phyloP scores from a whole-genome alignment of 2,329 filamentous ascomycete species.

The Arthrobotrys sphaeroides region DNA sequence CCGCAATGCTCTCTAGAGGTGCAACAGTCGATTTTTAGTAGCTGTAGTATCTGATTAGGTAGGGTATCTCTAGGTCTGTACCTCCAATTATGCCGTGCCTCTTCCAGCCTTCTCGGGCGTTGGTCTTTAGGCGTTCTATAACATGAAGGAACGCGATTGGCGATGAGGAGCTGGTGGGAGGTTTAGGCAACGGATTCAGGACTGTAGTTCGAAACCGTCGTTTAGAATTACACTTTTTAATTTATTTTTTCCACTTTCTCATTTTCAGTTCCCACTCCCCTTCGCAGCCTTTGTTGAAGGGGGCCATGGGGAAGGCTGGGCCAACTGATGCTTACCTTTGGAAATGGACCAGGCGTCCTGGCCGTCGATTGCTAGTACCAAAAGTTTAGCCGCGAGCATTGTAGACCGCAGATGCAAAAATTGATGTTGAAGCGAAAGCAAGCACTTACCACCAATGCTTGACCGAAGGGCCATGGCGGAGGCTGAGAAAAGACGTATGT shows the following conservation, averaged over 20 bases:
- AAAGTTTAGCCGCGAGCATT: conserved; percentile 15
- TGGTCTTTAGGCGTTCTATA: conserved; percentile 92
- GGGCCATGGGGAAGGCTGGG: neutral
- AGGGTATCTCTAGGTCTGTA: conserved; percentile 13
- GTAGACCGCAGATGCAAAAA: neutral
- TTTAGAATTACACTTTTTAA: neutral
- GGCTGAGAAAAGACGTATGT: conserved; percentile 2
- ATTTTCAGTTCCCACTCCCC: too few species aligned
- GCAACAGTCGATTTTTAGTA: neutral
- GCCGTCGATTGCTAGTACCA: conserved; percentile 17
- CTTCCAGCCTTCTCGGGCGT: conserved; percentile 94
- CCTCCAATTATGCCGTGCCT: conserved; percentile 76
- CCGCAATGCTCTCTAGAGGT: conserved; percentile 79
- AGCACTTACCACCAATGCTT: conserved; percentile 21
- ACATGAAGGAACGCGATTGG: conserved; percentile 94
- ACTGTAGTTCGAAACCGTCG: conserved; percentile 63
- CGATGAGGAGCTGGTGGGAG: conserved; percentile 70
- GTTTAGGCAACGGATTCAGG: conserved; percentile 71
- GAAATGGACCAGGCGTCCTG: conserved; percentile 55
- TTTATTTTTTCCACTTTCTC: too few species aligned
- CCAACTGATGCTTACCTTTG: conserved; percentile 48
- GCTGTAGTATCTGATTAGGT: neutral
- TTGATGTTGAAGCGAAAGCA: neutral
- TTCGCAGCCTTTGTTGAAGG: too few species aligned
- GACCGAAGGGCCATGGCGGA: conserved; percentile 31